Percentiles rank a stretch among this genome's conserved stretches.
phyloP scores from a whole-genome alignment of 148 eudicot species.

The Nepenthes gracilis region DNA sequence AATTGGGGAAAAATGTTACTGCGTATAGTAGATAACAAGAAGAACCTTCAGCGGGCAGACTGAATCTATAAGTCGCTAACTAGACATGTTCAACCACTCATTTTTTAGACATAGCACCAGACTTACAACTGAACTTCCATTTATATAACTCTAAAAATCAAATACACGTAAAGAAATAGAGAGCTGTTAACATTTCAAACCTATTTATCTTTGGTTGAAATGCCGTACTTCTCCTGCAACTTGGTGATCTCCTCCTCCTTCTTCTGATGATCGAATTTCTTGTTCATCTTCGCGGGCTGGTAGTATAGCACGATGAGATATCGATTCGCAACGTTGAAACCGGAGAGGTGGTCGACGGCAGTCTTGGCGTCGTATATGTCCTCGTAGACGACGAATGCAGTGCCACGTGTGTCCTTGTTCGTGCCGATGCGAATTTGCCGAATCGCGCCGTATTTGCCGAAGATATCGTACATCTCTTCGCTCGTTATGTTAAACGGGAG shows the following conservation, averaged over 20 bases:
- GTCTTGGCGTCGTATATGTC: constrained; percentile 83
- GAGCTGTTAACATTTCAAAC: not conserved
- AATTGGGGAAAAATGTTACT: too few relatives aligned
- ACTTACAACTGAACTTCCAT: too few relatives aligned
- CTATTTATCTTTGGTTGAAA: constrained; percentile 30
- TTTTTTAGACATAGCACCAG: too few relatives aligned
- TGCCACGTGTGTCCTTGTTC: constrained; percentile 66
- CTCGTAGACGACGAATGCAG: constrained; percentile 72
- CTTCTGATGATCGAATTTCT: constrained; percentile 71
- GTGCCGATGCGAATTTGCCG: constrained; percentile 65
- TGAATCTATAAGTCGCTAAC: too few relatives aligned
- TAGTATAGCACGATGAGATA: constrained; percentile 65
- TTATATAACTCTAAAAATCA: too few relatives aligned
- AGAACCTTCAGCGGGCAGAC: too few relatives aligned
- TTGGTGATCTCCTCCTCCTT: constrained; percentile 60
- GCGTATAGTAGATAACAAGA: too few relatives aligned
- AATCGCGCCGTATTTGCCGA: constrained; percentile 79
- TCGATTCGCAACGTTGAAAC: constrained; percentile 73
- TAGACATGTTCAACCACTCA: too few relatives aligned
- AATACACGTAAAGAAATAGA: too few relatives aligned
- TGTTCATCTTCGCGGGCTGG: constrained; percentile 76
- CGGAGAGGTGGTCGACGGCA: constrained; percentile 66
- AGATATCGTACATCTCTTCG: constrained; percentile 86
- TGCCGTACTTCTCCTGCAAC: constrained; percentile 77
- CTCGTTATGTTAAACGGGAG: constrained; percentile 73